Evolutionary conservation across 2,329 filamentous ascomycete genomes (phyloP).

Genomic region (Periconia sp.): DNA sequence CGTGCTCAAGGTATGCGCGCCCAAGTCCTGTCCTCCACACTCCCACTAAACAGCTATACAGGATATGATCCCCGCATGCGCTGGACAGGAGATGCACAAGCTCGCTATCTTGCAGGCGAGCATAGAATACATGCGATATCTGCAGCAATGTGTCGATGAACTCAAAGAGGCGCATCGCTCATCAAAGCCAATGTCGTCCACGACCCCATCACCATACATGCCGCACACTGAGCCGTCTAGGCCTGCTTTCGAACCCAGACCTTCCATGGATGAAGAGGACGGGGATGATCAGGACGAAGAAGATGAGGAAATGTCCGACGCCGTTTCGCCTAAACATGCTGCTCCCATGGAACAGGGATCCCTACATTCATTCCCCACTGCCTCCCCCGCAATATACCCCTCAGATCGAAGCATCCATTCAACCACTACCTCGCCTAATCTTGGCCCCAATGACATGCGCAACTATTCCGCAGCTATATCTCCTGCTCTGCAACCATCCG

Average conservation of each 20-base stretch:
- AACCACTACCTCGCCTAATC: conserved; percentile 44
- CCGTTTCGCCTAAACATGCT: conserved; percentile 30
- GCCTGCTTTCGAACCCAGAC: conserved; percentile 6
- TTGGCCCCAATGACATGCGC: conserved; percentile 46
- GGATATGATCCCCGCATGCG: conserved; percentile 92
- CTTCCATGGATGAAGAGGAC: conserved; percentile 34
- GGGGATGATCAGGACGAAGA: conserved; percentile 54
- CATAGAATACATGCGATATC: conserved; percentile 93
- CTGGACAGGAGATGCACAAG: conserved; percentile 96
- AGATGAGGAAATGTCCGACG: conserved; percentile 45
- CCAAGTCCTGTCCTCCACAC: neutral
- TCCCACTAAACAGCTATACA: neutral
- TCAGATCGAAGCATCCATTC: conserved; percentile 42
- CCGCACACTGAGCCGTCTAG: conserved; percentile 23
- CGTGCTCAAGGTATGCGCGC: conserved; percentile 64
- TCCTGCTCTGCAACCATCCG: conserved; percentile 39
- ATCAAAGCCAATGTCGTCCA: conserved; percentile 25
- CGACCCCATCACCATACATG: conserved; percentile 27
- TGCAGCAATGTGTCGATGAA: conserved; percentile 83
- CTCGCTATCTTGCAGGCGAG: conserved; percentile 94
- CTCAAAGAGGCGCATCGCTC: conserved; percentile 59
- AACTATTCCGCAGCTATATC: conserved; percentile 51
- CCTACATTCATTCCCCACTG: conserved; percentile 28
- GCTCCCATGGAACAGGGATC: conserved; percentile 13
- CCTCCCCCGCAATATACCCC: conserved; percentile 39